A percentile compares a stretch with the other conserved stretches of the same genome.
phyloP scores from a whole-genome alignment of 768 basidiomycete species.

The Cystobasidium tubakii region DNA sequence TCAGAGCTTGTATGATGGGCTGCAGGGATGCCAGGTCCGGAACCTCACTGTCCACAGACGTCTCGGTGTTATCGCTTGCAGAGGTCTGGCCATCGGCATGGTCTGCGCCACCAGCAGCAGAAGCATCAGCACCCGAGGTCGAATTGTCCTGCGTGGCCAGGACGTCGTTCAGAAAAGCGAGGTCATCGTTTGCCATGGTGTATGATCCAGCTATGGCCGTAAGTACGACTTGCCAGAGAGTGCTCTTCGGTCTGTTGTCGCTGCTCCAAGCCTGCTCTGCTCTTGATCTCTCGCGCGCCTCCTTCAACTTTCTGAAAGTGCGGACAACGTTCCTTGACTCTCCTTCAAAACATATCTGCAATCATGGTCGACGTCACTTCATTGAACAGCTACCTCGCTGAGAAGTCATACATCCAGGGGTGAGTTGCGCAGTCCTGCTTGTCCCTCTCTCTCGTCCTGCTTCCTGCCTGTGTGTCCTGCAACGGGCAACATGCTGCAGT shows the following conservation, averaged over 20 bases:
- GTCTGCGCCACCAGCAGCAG: conserved; percentile 1
- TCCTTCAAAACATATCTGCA: conserved; percentile 12
- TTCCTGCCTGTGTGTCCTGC: conserved; percentile 36
- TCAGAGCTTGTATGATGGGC: conserved; percentile 19
- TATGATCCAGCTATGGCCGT: not conserved
- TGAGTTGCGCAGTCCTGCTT: conserved; percentile 53
- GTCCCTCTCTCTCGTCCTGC: conserved; percentile 11
- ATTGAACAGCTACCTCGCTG: conserved; percentile 78
- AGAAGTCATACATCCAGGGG: conserved; percentile 87
- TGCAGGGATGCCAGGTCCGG: not conserved
- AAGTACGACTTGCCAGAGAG: no score
- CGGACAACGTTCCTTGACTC: not conserved
- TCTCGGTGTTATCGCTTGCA: not conserved
- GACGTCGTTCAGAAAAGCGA: conserved; percentile 19
- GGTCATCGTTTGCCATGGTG: conserved; percentile 21
- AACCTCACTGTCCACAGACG: no score
- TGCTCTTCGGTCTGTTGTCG: no score
- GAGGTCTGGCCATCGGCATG: not conserved
- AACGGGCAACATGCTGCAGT: not conserved
- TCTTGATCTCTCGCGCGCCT: not conserved
- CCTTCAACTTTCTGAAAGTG: conserved; percentile 4
- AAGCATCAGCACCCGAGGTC: not conserved
- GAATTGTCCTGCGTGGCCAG: not conserved
- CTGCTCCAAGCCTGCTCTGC: no score
- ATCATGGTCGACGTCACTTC: conserved; percentile 33